Base-by-base conservation (phyloP, 192 early-diverging fungal species). In the Powellomyces hirtus region DNA sequence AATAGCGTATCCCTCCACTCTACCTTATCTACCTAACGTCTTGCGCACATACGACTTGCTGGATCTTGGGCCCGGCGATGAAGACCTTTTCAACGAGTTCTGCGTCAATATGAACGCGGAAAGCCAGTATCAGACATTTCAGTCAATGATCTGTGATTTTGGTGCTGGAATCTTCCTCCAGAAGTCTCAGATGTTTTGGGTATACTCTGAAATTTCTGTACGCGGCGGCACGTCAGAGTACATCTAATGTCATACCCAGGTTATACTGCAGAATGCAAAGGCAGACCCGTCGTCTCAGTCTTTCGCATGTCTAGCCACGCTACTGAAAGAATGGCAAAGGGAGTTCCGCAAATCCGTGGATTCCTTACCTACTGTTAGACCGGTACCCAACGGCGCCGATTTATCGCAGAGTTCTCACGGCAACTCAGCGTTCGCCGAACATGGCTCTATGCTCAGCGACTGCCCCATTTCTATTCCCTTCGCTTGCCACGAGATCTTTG, bases 21-120 rank as follows among this genome's bases (percentile, higher is more conserved):
- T 62, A 18, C 59, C 68, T 5, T 71, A 62, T 38, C 38, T 66
- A 18, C 71, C 71, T 8, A 56, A 71, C 42, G 72, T 58, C 29
- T 61, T 74, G 13, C 60, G 31, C 7, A 36, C 72, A 16, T 77
- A 77, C 59, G 51, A 70, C 4, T 36, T 34, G 16, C 44, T 74
- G 18, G 59, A 73, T 59, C 56, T 79, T 14, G 67, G 51, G 18
- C 52, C 62, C 1, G 44, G 61, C 16, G 73, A 76, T 37, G 66
- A 79, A n/a, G 36, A 68, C 7, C 52, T 67, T 1, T 42, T 79
- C 55, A n/a, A 67, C 46, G 67, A 76, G 18, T 79, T 79, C 50
- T 66, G 42, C 65, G 10, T 31, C 31, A 26, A 18, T n/a, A 36
- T 29, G 18, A 57, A 63, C 30, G 18, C 34, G 37, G 72, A 71